A percentile compares a stretch with the other conserved stretches of the same genome.
Conservation (phyloP, 2,329 filamentous ascomycete species). For the Exophiala mesophila region DNA sequence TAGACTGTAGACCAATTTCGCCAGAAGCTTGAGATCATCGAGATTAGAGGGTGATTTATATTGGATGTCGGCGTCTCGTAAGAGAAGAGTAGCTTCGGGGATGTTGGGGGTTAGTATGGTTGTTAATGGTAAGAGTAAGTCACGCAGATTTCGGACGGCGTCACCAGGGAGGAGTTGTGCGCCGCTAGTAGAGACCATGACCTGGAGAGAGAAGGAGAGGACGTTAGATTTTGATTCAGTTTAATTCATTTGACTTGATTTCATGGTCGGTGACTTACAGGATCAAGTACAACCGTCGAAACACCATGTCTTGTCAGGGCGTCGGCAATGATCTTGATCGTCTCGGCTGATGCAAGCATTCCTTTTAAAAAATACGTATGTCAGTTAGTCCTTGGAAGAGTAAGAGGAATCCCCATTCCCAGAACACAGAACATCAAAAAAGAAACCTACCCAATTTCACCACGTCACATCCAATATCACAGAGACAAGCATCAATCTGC, state of each 20-base stretch:
- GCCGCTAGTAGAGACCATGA: constrained; percentile 67
- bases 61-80: constrained; percentile 36
- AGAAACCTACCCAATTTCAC: constrained; percentile 77
- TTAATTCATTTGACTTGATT: neutral
- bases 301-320: constrained; percentile 52
- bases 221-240: neutral
- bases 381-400: too few relatives aligned
- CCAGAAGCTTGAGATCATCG: constrained; percentile 64
- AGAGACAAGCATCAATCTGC: constrained; percentile 79
- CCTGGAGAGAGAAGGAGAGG: constrained; percentile 56
- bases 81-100: constrained; percentile 42
- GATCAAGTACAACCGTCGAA: constrained; percentile 60
- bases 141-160: constrained; percentile 37
- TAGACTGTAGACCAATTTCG: constrained; percentile 59
- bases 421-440: too few relatives aligned
- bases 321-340: constrained; percentile 63
- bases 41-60: constrained; percentile 38
- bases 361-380: too few relatives aligned
- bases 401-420: too few relatives aligned
- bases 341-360: constrained; percentile 73
- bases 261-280: constrained; percentile 61
- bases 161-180: constrained; percentile 42
- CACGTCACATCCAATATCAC: constrained; percentile 80
- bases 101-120: constrained; percentile 47
- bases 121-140: constrained; percentile 40